These are phyloP conservation scores for Haplographium delicatum DNA, from an alignment of 495 filamentous ascomycete species.

Conservation along the genomic window DNA sequence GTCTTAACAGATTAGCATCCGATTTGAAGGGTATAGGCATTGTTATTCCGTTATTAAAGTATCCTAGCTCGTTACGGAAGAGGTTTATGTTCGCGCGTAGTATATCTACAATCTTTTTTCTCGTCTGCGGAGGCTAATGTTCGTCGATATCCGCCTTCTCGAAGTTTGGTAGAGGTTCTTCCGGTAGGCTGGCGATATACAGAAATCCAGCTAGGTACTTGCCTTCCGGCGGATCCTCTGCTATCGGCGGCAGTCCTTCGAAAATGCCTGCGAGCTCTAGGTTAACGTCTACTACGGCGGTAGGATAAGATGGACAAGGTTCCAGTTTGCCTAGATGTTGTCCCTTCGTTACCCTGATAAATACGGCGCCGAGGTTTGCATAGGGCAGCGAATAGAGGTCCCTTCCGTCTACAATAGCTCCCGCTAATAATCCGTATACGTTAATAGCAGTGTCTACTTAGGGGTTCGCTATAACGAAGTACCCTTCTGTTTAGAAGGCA, in stretches of 20 bases:
- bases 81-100: neutral
- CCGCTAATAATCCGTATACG: no score
- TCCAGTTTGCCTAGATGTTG: no score
- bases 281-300: no score
- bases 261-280: neutral
- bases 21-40: constrained; percentile 14
- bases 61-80: constrained; percentile 7
- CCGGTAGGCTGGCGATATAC: neutral
- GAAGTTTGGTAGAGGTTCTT: neutral
- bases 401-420: no score
- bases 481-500: no score
- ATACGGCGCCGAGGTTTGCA: no score
- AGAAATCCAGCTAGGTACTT: neutral
- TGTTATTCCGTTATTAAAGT: constrained; percentile 14
- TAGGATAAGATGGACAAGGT: no score
- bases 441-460: no score
- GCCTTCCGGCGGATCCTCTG: neutral
- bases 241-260: neutral
- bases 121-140: neutral
- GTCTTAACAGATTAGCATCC: neutral
- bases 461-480: no score
- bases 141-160: neutral
- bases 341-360: no score
- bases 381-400: no score
- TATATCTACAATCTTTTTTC: neutral